Conservation (phyloP, 768 basidiomycete species). For the Phallus indusiatus region DNA sequence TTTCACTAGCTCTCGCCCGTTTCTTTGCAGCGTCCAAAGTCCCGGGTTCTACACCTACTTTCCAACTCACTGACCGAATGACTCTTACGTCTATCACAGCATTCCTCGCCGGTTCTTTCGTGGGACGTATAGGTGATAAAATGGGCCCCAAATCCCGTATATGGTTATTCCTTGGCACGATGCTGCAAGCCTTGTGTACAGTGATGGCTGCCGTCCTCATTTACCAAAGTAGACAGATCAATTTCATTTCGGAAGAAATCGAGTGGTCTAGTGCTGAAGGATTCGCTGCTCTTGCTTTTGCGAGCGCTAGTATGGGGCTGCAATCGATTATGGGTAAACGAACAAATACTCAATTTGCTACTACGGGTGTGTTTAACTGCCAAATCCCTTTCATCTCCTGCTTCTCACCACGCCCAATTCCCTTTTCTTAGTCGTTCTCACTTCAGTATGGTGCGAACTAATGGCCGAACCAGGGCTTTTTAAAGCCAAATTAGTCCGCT, state of each 20-base stretch:
- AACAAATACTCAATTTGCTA: constrained; percentile 69
- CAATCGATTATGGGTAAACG: constrained; percentile 87
- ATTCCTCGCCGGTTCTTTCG: constrained; percentile 69
- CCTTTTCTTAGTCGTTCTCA: constrained; percentile 54
- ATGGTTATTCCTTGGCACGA: constrained; percentile 65
- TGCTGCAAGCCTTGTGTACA: constrained; percentile 67
- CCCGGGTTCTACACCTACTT: constrained; percentile 42
- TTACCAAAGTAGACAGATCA: constrained; percentile 56
- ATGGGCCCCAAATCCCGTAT: constrained; percentile 62
- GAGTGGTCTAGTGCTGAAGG: constrained; percentile 55
- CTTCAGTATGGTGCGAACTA: constrained; percentile 84
- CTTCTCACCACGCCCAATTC: not conserved
- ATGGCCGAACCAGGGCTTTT: constrained; percentile 75
- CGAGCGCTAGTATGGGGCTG: constrained; percentile 71
- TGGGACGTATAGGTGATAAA: constrained; percentile 72
- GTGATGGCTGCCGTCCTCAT: constrained; percentile 62
- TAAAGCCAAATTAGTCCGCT: constrained; percentile 36
- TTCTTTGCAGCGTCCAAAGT: constrained; percentile 27
- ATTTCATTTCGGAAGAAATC: constrained; percentile 23
- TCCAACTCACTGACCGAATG: constrained; percentile 76
- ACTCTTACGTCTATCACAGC: constrained; percentile 65
- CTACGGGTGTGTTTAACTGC: constrained; percentile 38
- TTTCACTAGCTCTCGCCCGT: not conserved
- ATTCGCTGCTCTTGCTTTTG: constrained; percentile 66
- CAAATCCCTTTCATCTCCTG: not conserved